A percentile compares a stretch with the other conserved stretches of the same genome.
Evolutionary conservation across 306 rosid genomes (phyloP).

Genomic region (Cyamopsis tetragonoloba): DNA sequence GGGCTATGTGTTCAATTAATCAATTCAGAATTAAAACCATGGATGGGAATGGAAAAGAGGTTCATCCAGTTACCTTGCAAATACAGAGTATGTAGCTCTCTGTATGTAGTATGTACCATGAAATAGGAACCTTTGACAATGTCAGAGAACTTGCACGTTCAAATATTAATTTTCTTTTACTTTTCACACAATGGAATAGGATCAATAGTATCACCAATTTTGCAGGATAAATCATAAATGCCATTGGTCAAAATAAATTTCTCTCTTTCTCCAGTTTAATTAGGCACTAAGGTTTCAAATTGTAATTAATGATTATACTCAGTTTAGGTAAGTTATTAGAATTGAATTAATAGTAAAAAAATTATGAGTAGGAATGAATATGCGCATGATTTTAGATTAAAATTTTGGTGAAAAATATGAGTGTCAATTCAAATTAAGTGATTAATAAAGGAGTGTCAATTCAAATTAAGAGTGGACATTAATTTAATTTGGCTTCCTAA

Average conservation of each 20-base stretch:
- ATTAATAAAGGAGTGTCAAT: not conserved
- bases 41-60: not conserved
- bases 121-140: constrained; percentile 1
- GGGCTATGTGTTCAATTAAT: not conserved
- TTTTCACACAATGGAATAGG: not conserved
- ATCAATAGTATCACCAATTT: not conserved
- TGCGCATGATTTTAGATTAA: too few species aligned
- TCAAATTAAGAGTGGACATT: not conserved
- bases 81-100: not conserved
- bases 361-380: too few species aligned
- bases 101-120: not conserved
- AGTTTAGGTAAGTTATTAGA: too few species aligned
- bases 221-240: too few species aligned
- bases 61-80: not conserved
- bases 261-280: too few species aligned
- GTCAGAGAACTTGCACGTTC: not conserved
- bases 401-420: too few species aligned
- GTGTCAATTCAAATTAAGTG: constrained; percentile 1
- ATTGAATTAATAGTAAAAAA: too few species aligned
- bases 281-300: too few species aligned
- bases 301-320: too few species aligned
- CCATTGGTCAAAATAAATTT: too few species aligned
- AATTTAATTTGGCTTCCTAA: not conserved
- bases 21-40: not conserved
- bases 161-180: not conserved